Base-by-base conservation (phyloP, 768 basidiomycete genomes). In the Pleurotus sapidus region DNA sequence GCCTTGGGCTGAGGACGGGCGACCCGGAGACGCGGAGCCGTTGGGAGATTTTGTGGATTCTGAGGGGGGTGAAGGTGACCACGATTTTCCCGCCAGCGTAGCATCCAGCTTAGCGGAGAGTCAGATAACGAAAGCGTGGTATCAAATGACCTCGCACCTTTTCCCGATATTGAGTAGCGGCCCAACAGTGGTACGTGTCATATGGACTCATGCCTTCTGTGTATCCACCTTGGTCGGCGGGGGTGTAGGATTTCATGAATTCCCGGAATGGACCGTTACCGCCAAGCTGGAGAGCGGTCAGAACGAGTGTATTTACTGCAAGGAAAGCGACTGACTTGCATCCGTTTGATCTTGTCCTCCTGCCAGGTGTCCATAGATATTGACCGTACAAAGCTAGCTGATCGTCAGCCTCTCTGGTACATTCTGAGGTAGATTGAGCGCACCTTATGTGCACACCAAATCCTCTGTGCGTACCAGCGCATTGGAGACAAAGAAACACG, bases 341-440 rank as follows among this genome's bases (percentile, higher is more conserved):
- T 98, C 61, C 91, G 82, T 65, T 70, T 86, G 61, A 93, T 75
- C 71, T 97, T 94, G 58, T 95, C 93, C 38, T 86, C 83, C 62
- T 91, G 88, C 93, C 95, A 97, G 62, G 93, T 90, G 73, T 97
- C 95, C 95, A 97, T 98, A 55, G 94, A 94, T 61, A 95, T 84
- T 42, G 91, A 93, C 68, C 95, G 82, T 56, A 96, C 92, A 72
- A 95, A 96, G 70, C 90, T 92, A 72, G 46, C 60, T 34, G 61
- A 57, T 63, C 63, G 50, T 60, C 30, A 34, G 30, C 30, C 30
- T 11, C 30, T 34, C 30, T 34, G 30, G 30, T 11, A 7, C 30
- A 34, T 34, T 34, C 11, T 34, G 9, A 34, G 30, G 30, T 2
- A 2, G 8, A 9, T 1, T 60, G 56, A 64, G 39, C 67, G 73